Base-by-base conservation (phyloP, 2,329 filamentous ascomycete genomes). In the Colletotrichum sp. region DNA sequence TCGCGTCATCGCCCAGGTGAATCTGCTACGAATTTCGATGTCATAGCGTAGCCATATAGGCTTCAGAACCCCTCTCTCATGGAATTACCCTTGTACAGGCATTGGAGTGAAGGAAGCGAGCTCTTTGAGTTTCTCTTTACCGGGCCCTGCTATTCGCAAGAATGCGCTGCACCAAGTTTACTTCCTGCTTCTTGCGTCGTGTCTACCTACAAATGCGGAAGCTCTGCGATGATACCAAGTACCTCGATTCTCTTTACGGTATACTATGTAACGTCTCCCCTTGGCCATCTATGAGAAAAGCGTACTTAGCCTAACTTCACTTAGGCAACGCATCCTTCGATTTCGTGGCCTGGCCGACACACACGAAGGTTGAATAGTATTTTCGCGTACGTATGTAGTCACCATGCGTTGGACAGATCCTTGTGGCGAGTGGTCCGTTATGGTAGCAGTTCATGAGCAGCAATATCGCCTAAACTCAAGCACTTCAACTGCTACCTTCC, bases 41-140 rank as follows among this genome's bases (percentile, higher is more conserved):
- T 0, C 5, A 48, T 18, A n/a, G 9, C 0, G 18, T 12, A n/a
- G 38, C 0, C 18, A 6, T 43, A 6, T 4, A 12, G 38, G 9
- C 18, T 48, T n/a, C 18, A 48, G 38, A 48, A 48, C 38, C 18
- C 3, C 18, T 6, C 9, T n/a, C 18, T 48, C 38, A 48, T 48
- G 38, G 38, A 48, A n/a, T 48, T 0, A 10, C 18, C 9, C 4
- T 48, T 2, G 38, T 2, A 7, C 0, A n/a, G 18, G 38, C 5
- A n/a, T 48, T 48, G 10, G 9, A 18, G 18, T 48, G 9, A 48
- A n/a, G 0, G 18, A n/a, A 48, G 9, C 9, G 18, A 10, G 18
- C 18, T 0, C 18, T 48, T 48, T 48, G 38, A n/a, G 38, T 12
- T 0, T 12, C 38, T 12, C 18, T 48, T 48, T 18, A 0, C 18